Percentiles rank a stretch among this genome's conserved stretches.
These are phyloP conservation scores for Pseudogymnoascus sp. DNA, from an alignment of 2,329 filamentous ascomycete genomes.

Conservation along the genomic window DNA sequence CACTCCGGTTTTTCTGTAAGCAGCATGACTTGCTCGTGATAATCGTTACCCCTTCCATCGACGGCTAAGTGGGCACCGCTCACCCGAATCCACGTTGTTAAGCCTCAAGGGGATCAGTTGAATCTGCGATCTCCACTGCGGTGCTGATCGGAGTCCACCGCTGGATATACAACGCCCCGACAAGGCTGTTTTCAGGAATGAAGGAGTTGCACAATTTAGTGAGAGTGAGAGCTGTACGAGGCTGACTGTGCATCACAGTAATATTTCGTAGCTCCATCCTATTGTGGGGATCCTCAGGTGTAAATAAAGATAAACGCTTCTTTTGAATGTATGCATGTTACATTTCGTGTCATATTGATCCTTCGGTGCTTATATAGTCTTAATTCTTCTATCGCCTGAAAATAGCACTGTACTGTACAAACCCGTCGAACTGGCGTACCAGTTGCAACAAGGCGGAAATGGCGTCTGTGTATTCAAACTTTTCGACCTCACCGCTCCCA, in stretches of 20 bases:
- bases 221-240: not conserved
- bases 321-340: not conserved
- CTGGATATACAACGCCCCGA: not conserved
- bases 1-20: not conserved
- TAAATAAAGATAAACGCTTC: not conserved
- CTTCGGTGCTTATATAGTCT: not conserved
- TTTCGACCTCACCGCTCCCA: not conserved
- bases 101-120: not conserved
- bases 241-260: not conserved
- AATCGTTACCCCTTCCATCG: not conserved
- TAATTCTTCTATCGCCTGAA: not conserved
- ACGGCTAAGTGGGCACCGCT: not conserved
- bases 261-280: not conserved
- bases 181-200: not conserved
- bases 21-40: not conserved
- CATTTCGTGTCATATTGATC: not conserved
- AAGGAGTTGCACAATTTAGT: not conserved
- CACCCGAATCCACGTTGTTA: not conserved
- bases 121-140: not conserved
- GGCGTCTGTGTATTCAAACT: not conserved
- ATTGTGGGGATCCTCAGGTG: not conserved
- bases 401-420: slow-evolving; percentile 3
- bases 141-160: not conserved
- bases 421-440: slow-evolving; percentile 2
- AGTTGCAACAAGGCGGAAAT: not conserved